Evolutionary conservation across 306 rosid genomes (phyloP).

Genomic region (Notholithocarpus densiflorus): DNA sequence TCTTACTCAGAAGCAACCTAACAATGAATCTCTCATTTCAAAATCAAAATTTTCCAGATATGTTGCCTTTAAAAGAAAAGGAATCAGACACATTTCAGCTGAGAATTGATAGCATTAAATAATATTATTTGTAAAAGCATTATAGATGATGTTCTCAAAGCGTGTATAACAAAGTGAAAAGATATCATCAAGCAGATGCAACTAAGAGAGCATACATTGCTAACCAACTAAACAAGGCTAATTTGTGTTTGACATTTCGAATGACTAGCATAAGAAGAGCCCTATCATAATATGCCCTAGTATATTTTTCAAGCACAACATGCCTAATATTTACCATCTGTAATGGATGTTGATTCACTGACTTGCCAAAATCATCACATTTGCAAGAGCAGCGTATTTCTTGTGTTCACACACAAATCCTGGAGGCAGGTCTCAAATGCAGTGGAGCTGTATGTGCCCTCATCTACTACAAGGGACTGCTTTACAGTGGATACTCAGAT

Average conservation of each 20-base stretch:
- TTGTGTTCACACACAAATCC: conserved; percentile 77
- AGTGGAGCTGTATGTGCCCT: conserved; percentile 65
- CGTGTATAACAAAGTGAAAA: not conserved
- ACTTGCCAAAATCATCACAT: conserved; percentile 31
- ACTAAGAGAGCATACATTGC: not conserved
- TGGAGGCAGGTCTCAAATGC: conserved; percentile 54
- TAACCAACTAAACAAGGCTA: not conserved
- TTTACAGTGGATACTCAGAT: conserved; percentile 72
- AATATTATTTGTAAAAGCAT: not conserved
- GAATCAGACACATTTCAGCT: not conserved
- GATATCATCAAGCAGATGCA: not conserved
- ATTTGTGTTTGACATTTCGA: not conserved
- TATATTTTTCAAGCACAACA: not conserved
- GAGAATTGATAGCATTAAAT: not conserved
- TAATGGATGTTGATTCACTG: conserved; percentile 2
- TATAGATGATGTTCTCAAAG: not conserved
- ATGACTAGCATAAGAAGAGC: not conserved
- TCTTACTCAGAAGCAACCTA: not conserved
- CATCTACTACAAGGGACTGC: conserved; percentile 73
- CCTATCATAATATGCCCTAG: not conserved
- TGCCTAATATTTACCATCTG: not conserved
- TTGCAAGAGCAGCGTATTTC: conserved; percentile 76
- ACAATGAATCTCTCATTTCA: not conserved
- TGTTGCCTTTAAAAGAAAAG: not conserved
- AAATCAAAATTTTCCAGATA: not conserved